phyloP scores from a whole-genome alignment of 2,329 filamentous ascomycete genomes.

The Ophidiomyces ophidiicola region DNA sequence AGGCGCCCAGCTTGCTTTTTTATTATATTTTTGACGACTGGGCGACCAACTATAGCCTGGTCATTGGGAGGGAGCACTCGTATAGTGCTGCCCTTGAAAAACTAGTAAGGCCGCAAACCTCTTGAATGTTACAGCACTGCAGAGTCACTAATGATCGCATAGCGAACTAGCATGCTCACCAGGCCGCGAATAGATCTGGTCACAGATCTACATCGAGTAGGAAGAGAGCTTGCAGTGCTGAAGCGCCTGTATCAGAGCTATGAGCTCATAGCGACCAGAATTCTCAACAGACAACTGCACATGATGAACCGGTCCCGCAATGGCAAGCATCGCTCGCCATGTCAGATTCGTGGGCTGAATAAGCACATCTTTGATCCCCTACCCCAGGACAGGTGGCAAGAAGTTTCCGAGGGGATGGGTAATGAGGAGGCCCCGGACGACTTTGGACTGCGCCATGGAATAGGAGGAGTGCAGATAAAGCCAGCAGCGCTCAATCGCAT shows the following conservation, averaged over 20 bases:
- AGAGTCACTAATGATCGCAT: slow-evolving; percentile 2
- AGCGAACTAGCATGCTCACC: slow-evolving; percentile 46
- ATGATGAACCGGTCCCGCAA: slow-evolving; percentile 27
- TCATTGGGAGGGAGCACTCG: slow-evolving; percentile 44
- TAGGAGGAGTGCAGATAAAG: slow-evolving; percentile 33
- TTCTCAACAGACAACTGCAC: slow-evolving; percentile 42
- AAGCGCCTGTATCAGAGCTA: slow-evolving; percentile 52
- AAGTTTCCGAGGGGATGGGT: slow-evolving; percentile 10
- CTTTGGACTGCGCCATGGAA: slow-evolving; percentile 8
- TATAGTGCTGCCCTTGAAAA: slow-evolving; percentile 39
- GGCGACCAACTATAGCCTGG: slow-evolving; percentile 49
- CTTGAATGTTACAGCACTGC: neutral
- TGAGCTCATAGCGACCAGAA: slow-evolving; percentile 49
- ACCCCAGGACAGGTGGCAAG: slow-evolving; percentile 5
- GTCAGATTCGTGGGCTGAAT: slow-evolving; percentile 4
- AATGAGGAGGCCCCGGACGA: neutral
- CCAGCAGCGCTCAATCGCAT: slow-evolving; percentile 46
- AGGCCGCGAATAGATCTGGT: slow-evolving; percentile 36
- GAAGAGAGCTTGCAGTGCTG: slow-evolving; percentile 48
- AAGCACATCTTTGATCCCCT: slow-evolving; percentile 2
- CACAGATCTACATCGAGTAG: slow-evolving; percentile 46
- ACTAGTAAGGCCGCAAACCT: slow-evolving; percentile 35
- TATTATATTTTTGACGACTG: slow-evolving; percentile 59
- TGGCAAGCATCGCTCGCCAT: slow-evolving; percentile 10
- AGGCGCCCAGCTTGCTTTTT: slow-evolving; percentile 50